A percentile compares a stretch with the other conserved stretches of the same genome.
Evolutionary conservation across 805 yeast genomes (phyloP).

Genomic region (Lipomyces anomalus): DNA sequence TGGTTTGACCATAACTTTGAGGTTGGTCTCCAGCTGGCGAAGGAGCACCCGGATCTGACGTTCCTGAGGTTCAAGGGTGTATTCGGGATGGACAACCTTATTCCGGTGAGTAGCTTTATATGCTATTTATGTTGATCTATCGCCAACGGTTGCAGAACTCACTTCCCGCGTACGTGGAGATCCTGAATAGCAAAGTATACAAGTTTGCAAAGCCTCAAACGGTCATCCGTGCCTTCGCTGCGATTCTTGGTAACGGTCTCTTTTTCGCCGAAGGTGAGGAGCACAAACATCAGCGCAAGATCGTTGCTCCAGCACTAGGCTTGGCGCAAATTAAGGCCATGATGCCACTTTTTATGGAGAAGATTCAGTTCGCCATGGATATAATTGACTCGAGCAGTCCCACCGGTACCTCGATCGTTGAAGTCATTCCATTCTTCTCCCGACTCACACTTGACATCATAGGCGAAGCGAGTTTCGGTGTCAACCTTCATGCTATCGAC

Average conservation of each 20-base stretch:
- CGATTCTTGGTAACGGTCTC: slow-evolving; percentile 17
- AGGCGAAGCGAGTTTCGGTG: slow-evolving; percentile 19
- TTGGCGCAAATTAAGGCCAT: slow-evolving; percentile 11
- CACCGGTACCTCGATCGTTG: slow-evolving; percentile 7
- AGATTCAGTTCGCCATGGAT: slow-evolving; percentile 1
- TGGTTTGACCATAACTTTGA: slow-evolving; percentile 6
- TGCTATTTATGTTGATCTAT: not conserved
- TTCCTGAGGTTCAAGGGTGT: slow-evolving; percentile 15
- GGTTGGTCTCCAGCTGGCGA: slow-evolving; percentile 4
- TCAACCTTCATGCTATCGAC: slow-evolving; percentile 13
- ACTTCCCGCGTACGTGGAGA: slow-evolving; percentile 10
- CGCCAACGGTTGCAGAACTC: slow-evolving; percentile 7
- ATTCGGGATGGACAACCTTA: slow-evolving; percentile 11
- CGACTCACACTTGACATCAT: slow-evolving; percentile 17
- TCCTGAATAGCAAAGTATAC: slow-evolving; percentile 17
- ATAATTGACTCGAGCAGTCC: slow-evolving; percentile 5
- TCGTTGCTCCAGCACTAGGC: slow-evolving; percentile 14
- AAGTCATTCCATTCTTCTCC: slow-evolving; percentile 3
- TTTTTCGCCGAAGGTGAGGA: slow-evolving; percentile 20
- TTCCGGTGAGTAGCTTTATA: not conserved
- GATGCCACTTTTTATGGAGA: slow-evolving; percentile 14
- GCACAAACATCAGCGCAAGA: slow-evolving; percentile 20
- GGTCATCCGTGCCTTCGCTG: slow-evolving; percentile 12
- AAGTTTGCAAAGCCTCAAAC: slow-evolving; percentile 15
- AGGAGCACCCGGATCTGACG: slow-evolving; percentile 4